Conservation (phyloP, 78 protist genomes). For the Planoprotostelium fungivorum region DNA sequence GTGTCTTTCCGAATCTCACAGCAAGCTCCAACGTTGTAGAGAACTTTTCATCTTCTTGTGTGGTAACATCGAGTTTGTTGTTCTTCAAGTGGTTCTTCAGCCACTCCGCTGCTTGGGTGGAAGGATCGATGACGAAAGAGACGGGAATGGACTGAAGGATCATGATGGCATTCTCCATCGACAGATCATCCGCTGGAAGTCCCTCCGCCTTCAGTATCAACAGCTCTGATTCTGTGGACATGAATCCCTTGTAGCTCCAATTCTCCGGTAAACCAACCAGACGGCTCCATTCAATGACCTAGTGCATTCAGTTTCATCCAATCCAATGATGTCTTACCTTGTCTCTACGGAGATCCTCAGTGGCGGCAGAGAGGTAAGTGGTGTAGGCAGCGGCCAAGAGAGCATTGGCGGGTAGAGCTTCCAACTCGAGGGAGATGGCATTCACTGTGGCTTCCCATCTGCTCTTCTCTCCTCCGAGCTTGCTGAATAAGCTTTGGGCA, state of each 20-base stretch:
- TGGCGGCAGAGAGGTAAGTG: constrained; percentile 45
- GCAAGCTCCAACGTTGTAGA: constrained; percentile 75
- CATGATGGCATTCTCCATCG: constrained; percentile 75
- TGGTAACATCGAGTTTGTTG: constrained; percentile 21
- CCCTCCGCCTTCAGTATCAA: constrained; percentile 74
- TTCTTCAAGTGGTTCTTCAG: constrained; percentile 33
- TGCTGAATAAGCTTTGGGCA: constrained; percentile 63
- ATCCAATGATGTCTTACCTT: constrained; percentile 12
- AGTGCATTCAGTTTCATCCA: neutral
- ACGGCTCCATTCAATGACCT: neutral
- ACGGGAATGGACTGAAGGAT: constrained; percentile 9
- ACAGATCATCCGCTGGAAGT: constrained; percentile 76
- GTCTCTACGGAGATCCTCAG: constrained; percentile 46
- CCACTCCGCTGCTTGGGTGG: constrained; percentile 71
- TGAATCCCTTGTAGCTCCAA: constrained; percentile 11
- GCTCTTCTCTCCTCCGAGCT: constrained; percentile 68
- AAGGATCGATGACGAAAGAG: constrained; percentile 83
- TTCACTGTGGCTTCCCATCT: constrained; percentile 67
- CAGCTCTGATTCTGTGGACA: constrained; percentile 58
- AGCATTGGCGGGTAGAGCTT: constrained; percentile 10
- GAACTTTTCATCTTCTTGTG: constrained; percentile 51
- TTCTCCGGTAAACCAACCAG: neutral
- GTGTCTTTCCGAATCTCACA: constrained; percentile 91
- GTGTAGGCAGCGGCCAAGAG: constrained; percentile 55
- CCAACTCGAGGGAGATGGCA: neutral